These are phyloP conservation scores for Rubroboletus satanas DNA, from an alignment of 768 basidiomycete genomes.

Conservation along the genomic window DNA sequence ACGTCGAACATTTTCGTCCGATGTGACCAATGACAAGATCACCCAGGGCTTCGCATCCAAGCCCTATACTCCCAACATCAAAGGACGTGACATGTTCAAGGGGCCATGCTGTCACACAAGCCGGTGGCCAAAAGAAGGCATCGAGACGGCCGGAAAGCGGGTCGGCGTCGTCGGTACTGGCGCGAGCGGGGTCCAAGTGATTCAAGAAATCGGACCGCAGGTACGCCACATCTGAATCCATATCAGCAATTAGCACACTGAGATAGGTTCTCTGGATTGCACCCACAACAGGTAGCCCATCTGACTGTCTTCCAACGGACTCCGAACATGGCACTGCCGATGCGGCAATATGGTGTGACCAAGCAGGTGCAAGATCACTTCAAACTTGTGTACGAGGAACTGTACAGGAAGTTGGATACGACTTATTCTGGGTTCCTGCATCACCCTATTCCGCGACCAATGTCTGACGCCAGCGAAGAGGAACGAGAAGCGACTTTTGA, in stretches of 20 bases:
- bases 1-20: background rate
- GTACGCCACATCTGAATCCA: background rate
- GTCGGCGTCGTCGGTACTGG: conserved; percentile 14
- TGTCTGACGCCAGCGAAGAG: conserved; percentile 4
- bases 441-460: background rate
- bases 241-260: background rate
- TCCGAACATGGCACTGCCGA: conserved; percentile 12
- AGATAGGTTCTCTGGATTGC: background rate
- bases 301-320: conserved; percentile 17
- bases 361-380: conserved; percentile 8
- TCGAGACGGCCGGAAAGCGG: conserved; percentile 7
- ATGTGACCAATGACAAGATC: background rate
- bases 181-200: conserved; percentile 11
- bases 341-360: conserved; percentile 1
- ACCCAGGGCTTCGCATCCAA: conserved; percentile 2
- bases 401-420: conserved; percentile 1
- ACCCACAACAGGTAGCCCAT: conserved; percentile 1
- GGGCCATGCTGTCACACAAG: conserved; percentile 7
- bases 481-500: conserved; percentile 11
- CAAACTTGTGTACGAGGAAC: conserved; percentile 9
- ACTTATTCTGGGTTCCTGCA: background rate
- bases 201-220: conserved; percentile 13
- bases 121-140: conserved; percentile 11
- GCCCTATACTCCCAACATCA: conserved; percentile 12
- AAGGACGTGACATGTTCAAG: conserved; percentile 9